Evolutionary conservation across 768 basidiomycete species (phyloP).

Genomic region (Daedaleopsis sinensis): DNA sequence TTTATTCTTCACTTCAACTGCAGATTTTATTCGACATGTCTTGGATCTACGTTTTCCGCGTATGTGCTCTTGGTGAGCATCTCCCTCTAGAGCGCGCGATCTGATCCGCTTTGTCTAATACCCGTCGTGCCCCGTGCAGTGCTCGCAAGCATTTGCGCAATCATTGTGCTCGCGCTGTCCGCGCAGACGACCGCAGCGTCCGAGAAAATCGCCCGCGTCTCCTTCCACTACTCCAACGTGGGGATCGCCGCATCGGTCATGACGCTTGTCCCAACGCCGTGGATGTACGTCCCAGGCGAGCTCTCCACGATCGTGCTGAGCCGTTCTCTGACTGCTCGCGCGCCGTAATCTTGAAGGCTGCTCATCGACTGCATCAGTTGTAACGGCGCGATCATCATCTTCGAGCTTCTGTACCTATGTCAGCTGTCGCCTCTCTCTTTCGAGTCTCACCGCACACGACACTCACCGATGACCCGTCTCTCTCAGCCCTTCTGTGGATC

Average conservation of each 20-base stretch:
- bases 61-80: conserved; percentile 7
- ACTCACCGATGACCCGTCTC: too few species aligned
- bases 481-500: neutral
- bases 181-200: conserved; percentile 9
- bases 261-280: neutral
- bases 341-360: neutral
- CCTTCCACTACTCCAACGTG: neutral
- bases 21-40: neutral
- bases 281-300: neutral
- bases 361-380: neutral
- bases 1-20: too few species aligned
- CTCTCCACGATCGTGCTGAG: neutral
- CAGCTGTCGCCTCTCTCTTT: neutral
- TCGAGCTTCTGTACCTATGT: neutral
- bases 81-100: neutral
- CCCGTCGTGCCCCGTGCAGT: neutral
- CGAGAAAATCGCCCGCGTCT: neutral
- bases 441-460: neutral
- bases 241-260: neutral
- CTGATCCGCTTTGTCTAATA: neutral
- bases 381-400: neutral
- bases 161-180: conserved; percentile 10
- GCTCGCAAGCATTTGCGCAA: neutral
- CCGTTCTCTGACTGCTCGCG: neutral
- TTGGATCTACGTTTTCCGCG: conserved; percentile 9